Base-by-base conservation (phyloP, 352 stramenopile genomes). In the Globisporangium carolinianum region DNA sequence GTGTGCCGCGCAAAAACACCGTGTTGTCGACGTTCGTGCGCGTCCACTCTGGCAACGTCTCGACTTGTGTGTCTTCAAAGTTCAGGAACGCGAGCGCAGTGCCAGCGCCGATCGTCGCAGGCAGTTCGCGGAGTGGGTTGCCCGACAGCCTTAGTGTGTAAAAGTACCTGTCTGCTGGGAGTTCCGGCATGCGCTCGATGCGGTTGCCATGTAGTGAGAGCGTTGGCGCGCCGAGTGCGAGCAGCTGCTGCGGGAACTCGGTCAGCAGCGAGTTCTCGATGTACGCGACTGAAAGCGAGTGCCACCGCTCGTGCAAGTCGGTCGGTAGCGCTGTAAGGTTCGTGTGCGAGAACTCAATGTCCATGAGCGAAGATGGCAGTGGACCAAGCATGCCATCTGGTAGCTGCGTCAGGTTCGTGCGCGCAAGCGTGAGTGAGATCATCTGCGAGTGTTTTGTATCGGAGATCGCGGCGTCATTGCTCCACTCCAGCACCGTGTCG, bases 261-360 rank as follows among this genome's bases (percentile, higher is more conserved):
- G 38, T 55, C 18, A 72, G 36, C 5, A 47, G 48, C 38, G 55
- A 24, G 52, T 67, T 48, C 39, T 72, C 66, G 15, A 69, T 14
- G 49, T 64, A 69, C 11, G 69, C 45, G n/a, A 60, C 35, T 15
- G 57, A 46, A 46, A 72, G 60, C 10, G 50, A 6, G 4, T 55
- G 54, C 62, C 66, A 73, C 10, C 36, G 18, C 36, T 63, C 15
- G 35, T 66, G 46, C 0, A 71, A 39, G 18, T 69, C 60, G 4
- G 36, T 5, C 3, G 57, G 57, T 1, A 74, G 41, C 2, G 57
- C 15, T 4, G 60, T 68, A n/a, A 74, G 47, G 32, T 71, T 71
- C 1, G 60, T 64, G 32, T 60, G 37, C 2, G 55, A 55, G 12
- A 73, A 60, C 39, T 71, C 59, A 53, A 73, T 59, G 46, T 66